phyloP scores from a whole-genome alignment of 129 eudicot species.

The carrot (Daucus carota) region DNA sequence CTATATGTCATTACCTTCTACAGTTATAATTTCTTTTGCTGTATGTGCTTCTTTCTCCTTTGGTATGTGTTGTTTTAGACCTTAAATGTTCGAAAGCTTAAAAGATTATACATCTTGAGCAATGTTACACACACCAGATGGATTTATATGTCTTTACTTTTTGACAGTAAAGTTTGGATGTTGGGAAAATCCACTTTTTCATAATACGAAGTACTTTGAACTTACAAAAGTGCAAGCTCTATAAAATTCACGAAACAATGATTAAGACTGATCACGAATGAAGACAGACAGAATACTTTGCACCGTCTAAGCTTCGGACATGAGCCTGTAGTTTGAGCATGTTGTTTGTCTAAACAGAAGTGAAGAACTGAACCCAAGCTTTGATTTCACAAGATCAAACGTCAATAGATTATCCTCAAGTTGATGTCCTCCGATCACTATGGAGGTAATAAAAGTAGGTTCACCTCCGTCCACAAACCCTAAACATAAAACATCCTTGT shows the following conservation, averaged over 20 bases:
- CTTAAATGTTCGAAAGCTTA: neutral
- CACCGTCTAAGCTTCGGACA: too few species aligned
- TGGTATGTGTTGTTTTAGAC: neutral
- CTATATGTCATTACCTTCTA: neutral
- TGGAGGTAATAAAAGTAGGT: conserved; percentile 2
- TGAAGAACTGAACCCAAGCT: conserved; percentile 5
- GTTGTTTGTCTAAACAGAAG: neutral
- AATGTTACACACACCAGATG: neutral
- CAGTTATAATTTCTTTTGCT: neutral
- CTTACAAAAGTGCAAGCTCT: too few species aligned
- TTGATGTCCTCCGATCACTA: conserved; percentile 20
- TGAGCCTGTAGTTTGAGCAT: neutral
- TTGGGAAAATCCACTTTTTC: too few species aligned
- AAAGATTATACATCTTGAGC: neutral
- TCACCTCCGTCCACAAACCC: conserved; percentile 6
- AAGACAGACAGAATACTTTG: too few species aligned
- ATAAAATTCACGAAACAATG: too few species aligned
- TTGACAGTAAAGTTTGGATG: too few species aligned
- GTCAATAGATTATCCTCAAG: neutral
- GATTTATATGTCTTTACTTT: too few species aligned
- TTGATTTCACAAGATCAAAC: neutral
- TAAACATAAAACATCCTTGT: neutral
- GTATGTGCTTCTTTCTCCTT: neutral
- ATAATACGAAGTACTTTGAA: too few species aligned
- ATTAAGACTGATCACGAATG: too few species aligned